phyloP scores from a whole-genome alignment of 2,329 filamentous ascomycete genomes.

The Aspergillus piperis region DNA sequence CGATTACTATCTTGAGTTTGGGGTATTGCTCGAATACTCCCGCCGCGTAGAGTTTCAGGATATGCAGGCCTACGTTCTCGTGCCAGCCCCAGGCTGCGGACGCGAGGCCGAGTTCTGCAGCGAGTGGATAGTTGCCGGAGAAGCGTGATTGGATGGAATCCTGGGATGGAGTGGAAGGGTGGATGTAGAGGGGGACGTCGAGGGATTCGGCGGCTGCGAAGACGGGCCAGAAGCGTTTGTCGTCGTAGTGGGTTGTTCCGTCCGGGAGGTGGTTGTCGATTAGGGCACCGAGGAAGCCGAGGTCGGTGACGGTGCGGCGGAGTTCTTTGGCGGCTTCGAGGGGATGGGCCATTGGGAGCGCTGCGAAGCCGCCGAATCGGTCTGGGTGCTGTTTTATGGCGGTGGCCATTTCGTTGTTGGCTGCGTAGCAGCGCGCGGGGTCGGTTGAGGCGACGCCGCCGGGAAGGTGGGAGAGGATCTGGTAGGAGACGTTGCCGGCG shows the following conservation, averaged over 20 bases:
- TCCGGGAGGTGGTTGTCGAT: slow-evolving; percentile 44
- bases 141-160: slow-evolving; percentile 31
- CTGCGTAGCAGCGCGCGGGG: slow-evolving; percentile 14
- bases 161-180: slow-evolving; percentile 47
- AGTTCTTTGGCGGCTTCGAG: slow-evolving; percentile 39
- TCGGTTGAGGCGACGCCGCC: slow-evolving; percentile 9
- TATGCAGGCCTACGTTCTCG: slow-evolving; percentile 37
- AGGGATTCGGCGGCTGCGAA: slow-evolving; percentile 48
- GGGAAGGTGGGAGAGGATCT: slow-evolving; percentile 21
- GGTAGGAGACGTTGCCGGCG: slow-evolving; percentile 5
- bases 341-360: slow-evolving; percentile 45
- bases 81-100: slow-evolving; percentile 41
- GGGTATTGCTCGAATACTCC: slow-evolving; percentile 60
- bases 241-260: slow-evolving; percentile 47
- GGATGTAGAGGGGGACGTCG: slow-evolving; percentile 55
- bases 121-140: slow-evolving; percentile 38
- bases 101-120: slow-evolving; percentile 19
- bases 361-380: slow-evolving; percentile 47
- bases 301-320: slow-evolving; percentile 42
- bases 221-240: slow-evolving; percentile 45
- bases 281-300: slow-evolving; percentile 53
- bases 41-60: slow-evolving; percentile 50
- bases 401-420: slow-evolving; percentile 37
- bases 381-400: slow-evolving; percentile 34
- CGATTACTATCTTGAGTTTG: slow-evolving; percentile 56